Evolutionary conservation across 208 protist genomes (phyloP).

Genomic region (Naegleria lovaniensis): DNA sequence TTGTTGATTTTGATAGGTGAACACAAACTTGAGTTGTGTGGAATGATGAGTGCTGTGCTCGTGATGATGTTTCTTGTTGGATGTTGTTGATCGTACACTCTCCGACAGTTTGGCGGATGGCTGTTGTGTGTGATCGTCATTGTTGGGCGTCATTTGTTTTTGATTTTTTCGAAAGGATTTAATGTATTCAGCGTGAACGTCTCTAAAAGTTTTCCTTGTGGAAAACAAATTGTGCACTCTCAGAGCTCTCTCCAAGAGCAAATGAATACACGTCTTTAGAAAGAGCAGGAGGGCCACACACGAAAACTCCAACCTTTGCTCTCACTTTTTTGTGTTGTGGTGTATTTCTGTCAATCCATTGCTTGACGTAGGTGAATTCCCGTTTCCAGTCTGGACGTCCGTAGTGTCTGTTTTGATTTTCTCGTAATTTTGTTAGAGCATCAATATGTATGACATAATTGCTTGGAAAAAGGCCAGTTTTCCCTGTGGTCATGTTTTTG

Average conservation of each 20-base stretch:
- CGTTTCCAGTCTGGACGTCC: constrained; percentile 7
- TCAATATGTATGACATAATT: neutral
- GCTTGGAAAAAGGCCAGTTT: constrained; percentile 5
- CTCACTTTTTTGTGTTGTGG: neutral
- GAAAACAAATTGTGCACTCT: neutral
- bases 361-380: neutral
- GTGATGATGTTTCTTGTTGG: too few species aligned
- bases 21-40: neutral
- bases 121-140: too few species aligned
- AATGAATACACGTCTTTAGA: neutral
- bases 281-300: constrained; percentile 3
- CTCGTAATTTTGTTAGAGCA: neutral
- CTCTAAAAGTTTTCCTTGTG: constrained; percentile 23
- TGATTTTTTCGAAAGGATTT: too few species aligned
- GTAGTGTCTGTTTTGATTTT: neutral
- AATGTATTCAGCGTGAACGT: too few species aligned
- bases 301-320: constrained; percentile 9
- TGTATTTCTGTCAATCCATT: neutral
- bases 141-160: too few species aligned
- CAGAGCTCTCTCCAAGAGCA: too few species aligned
- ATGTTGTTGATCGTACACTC: too few species aligned
- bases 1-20: neutral
- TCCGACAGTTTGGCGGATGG: too few species aligned
- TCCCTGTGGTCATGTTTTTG: neutral
- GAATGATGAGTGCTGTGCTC: too few species aligned